Base-by-base conservation (phyloP, 805 yeast genomes). In the Lipomyces spencermartinsiae region DNA sequence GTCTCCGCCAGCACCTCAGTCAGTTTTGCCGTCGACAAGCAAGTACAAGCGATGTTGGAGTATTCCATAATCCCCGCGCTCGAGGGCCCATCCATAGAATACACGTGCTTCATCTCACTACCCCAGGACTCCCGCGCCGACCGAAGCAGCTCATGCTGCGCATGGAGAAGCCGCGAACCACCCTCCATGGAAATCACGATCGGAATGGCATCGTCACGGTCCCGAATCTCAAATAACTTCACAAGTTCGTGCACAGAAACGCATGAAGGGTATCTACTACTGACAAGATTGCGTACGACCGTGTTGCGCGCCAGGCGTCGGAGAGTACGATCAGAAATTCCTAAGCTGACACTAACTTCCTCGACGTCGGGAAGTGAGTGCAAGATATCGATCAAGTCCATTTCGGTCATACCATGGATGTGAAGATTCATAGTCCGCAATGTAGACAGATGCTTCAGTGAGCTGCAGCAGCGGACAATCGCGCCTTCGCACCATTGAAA, bases 181-280 rank as follows among this genome's bases (percentile, higher is more conserved):
- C 37, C 59, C 57, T 62, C 60, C 31, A 62, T 9, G 25, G 29
- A n/a, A 7, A 62, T 37, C 33, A 22, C 19, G 12, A 62, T 62
- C 25, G 64, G 64, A 4, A 62, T 34, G 2, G 46, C 25, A n/a
- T 56, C 64, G 7, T 62, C 64, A 10, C 33, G 31, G 54, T 62
- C 64, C 43, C 46, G 60, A 16, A 39, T 25, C 19, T 37, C 35
- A 22, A 62, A 56, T 22, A 62, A 16, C 3, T 55, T 35, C 46
- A 29, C 29, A 43, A 62, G 34, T 16, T 10, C 55, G 39, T 19
- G n/a, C 33, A 37, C 59, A 10, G 55, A 39, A n/a, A 62, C 31
- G 10, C 46, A 16, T 9, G 64, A 62, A 10, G 64, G 64, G 39
- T 62, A 56, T 7, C 31, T 25, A n/a, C 19, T 29, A 46, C 64